Evolutionary conservation across 2,329 filamentous ascomycete genomes (phyloP).

Genomic region (Alternaria brassicae): DNA sequence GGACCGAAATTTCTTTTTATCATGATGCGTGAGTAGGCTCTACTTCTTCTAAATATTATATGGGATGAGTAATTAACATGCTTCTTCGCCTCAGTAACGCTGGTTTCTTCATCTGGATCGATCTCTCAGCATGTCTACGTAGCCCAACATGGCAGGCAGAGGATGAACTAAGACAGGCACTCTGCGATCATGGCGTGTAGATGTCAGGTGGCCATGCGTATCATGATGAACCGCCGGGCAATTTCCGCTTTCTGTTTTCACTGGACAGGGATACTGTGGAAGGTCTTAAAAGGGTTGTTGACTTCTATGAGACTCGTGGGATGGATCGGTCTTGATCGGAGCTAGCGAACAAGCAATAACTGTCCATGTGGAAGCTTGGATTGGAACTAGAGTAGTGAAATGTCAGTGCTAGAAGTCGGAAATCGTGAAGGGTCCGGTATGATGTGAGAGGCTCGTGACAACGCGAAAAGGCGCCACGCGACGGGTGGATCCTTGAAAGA

Average conservation of each 20-base stretch:
- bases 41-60: not conserved
- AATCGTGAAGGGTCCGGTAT: not conserved
- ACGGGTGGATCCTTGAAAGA: constrained; percentile 19
- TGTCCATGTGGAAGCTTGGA: not conserved
- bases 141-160: constrained; percentile 15
- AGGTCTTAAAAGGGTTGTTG: constrained; percentile 37
- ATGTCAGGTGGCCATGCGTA: constrained; percentile 43
- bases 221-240: constrained; percentile 46
- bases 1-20: constrained; percentile 4
- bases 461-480: constrained; percentile 25
- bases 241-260: constrained; percentile 55
- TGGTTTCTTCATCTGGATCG: constrained; percentile 64
- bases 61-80: not conserved
- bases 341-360: not conserved
- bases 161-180: constrained; percentile 35
- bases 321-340: not conserved
- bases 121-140: constrained; percentile 48
- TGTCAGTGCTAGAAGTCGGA: not conserved
- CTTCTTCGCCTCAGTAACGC: constrained; percentile 54
- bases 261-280: constrained; percentile 45
- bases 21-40: constrained; percentile 4
- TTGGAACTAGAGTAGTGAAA: not conserved
- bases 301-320: not conserved
- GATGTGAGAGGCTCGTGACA: constrained; percentile 20
- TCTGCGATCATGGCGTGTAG: constrained; percentile 26